A percentile compares a stretch with the other conserved stretches of the same genome.
phyloP scores from a whole-genome alignment of 805 yeast species.

The Nakazawaea ishiwadae region DNA sequence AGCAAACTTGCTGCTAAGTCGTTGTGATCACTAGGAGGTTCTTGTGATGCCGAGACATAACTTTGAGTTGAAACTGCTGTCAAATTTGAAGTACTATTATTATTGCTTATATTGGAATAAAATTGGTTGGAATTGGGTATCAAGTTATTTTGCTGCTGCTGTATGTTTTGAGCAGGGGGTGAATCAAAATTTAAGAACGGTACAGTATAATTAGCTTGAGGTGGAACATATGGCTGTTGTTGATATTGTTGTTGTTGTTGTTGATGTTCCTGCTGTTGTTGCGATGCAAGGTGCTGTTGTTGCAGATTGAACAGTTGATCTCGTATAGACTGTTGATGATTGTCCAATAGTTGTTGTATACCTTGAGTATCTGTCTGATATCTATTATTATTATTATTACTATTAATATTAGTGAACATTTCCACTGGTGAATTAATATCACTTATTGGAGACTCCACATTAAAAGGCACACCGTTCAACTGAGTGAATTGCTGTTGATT shows the following conservation, averaged over 20 bases:
- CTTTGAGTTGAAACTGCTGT: slow-evolving; percentile 5
- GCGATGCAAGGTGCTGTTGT: neutral
- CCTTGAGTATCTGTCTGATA: neutral
- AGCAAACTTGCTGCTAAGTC: slow-evolving; percentile 3
- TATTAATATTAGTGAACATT: neutral
- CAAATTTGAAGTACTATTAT: slow-evolving; percentile 7
- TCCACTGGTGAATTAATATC: slow-evolving; percentile 6
- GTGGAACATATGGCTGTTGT: neutral
- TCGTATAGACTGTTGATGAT: neutral
- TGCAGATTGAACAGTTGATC: neutral
- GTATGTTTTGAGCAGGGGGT: neutral
- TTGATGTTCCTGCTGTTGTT: slow-evolving; percentile 2
- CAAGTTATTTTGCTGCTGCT: slow-evolving; percentile 1
- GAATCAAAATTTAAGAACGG: slow-evolving; percentile 7
- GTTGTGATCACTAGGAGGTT: neutral
- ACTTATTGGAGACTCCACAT: slow-evolving; percentile 6
- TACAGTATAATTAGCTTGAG: neutral
- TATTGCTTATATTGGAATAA: slow-evolving; percentile 1
- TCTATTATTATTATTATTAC: neutral
- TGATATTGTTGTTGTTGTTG: neutral
- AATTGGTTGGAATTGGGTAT: neutral
- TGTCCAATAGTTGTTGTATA: neutral
- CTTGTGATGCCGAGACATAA: neutral
- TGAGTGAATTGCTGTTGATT: neutral
- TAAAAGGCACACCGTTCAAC: neutral